These are phyloP conservation scores for Xylariaceae sp. DNA, from an alignment of 2,329 filamentous ascomycete species.

Conservation along the genomic window DNA sequence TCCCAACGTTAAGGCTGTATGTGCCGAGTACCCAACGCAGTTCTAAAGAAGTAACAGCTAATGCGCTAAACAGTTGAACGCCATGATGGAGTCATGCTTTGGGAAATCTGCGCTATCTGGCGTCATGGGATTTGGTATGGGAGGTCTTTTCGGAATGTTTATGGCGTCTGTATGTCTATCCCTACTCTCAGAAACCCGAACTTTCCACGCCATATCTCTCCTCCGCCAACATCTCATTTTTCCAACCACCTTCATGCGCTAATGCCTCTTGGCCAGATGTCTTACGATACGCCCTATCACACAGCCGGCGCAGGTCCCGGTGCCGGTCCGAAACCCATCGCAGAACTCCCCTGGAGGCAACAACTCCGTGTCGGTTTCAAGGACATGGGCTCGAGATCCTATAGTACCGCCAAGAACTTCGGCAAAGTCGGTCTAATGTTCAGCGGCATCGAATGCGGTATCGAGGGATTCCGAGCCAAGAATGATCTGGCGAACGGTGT, in stretches of 20 bases:
- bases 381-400: conserved; percentile 87
- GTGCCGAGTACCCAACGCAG: too few species aligned
- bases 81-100: conserved; percentile 85
- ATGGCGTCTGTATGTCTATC: conserved; percentile 78
- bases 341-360: conserved; percentile 72
- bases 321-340: conserved; percentile 36
- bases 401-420: conserved; percentile 87
- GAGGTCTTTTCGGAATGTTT: conserved; percentile 92
- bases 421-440: conserved; percentile 90
- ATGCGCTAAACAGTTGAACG: conserved; percentile 59
- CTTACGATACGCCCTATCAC: conserved; percentile 90
- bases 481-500: conserved; percentile 90
- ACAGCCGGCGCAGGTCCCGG: conserved; percentile 30
- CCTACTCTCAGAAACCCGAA: neutral
- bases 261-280: conserved; percentile 61
- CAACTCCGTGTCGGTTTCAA: conserved; percentile 84
- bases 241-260: neutral
- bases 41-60: conserved; percentile 5
- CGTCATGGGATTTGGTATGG: conserved; percentile 89
- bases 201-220: neutral
- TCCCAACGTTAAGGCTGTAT: conserved; percentile 47
- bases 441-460: conserved; percentile 88
- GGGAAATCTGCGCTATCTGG: conserved; percentile 87
- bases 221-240: conserved; percentile 1
- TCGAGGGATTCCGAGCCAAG: conserved; percentile 88